phyloP scores from a whole-genome alignment of 2,329 filamentous ascomycete genomes.

The Botrytis medusae region DNA sequence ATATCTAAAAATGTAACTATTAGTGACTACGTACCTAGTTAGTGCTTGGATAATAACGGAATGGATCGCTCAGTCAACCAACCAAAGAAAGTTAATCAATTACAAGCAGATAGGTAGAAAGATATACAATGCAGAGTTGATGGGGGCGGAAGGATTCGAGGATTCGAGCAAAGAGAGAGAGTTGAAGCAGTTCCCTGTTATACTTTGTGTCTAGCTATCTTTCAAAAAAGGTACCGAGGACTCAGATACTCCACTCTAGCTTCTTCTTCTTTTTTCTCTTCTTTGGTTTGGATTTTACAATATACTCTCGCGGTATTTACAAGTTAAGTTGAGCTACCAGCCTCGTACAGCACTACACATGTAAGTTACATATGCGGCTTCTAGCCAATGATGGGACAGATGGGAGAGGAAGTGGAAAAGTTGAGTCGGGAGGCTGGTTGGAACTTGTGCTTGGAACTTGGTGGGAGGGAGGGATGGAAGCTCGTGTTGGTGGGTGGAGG shows the following conservation, averaged over 20 bases:
- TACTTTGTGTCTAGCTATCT: background rate
- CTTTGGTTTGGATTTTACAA: no score
- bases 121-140: background rate
- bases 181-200: background rate
- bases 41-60: background rate
- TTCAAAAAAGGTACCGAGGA: background rate
- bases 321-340: no score
- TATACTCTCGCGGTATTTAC: no score
- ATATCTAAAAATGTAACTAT: background rate
- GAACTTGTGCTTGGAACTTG: background rate
- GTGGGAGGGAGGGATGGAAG: background rate
- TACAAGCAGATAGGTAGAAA: no score
- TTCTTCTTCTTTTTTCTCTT: background rate
- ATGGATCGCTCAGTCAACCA: background rate
- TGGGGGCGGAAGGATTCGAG: background rate
- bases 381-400: background rate
- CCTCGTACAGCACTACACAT: no score
- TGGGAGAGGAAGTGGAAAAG: no score
- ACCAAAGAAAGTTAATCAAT: background rate
- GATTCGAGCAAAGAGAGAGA: background rate
- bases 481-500: background rate
- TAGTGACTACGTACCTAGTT: background rate
- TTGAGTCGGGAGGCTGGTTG: background rate
- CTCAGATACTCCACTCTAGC: background rate
- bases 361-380: background rate